Evolutionary conservation across 345 rosid genomes (phyloP).

Genomic region (Brassica napus): Da-Ae NC_063434.1:25896501-25897000

Average conservation of each 20-base stretch:
- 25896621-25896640: no score
- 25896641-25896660: no score
- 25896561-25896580: constrained; percentile 50
- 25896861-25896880: background rate
- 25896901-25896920: constrained; percentile 41
- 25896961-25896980: background rate
- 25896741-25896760: constrained; percentile 63
- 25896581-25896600: constrained; percentile 23
- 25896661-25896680: constrained; percentile 20
- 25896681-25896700: constrained; percentile 23
- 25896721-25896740: constrained; percentile 53
- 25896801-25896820: constrained; percentile 49
- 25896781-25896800: constrained; percentile 59
- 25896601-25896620: constrained; percentile 44
- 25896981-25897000: no score
- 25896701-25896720: constrained; percentile 54
- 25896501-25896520: constrained; percentile 46
- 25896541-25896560: constrained; percentile 46
- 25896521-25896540: constrained; percentile 38
- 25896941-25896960: constrained; percentile 34
- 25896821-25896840: constrained; percentile 8
- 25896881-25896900: constrained; percentile 9
- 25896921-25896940: constrained; percentile 36
- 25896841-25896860: no score
- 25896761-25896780: constrained; percentile 55